Percentiles rank a stretch among this genome's conserved stretches.
Evolutionary conservation across 1,284 basidiomycete genomes (phyloP).

Genomic region (Kalmanozyma brasiliensis): DNA sequence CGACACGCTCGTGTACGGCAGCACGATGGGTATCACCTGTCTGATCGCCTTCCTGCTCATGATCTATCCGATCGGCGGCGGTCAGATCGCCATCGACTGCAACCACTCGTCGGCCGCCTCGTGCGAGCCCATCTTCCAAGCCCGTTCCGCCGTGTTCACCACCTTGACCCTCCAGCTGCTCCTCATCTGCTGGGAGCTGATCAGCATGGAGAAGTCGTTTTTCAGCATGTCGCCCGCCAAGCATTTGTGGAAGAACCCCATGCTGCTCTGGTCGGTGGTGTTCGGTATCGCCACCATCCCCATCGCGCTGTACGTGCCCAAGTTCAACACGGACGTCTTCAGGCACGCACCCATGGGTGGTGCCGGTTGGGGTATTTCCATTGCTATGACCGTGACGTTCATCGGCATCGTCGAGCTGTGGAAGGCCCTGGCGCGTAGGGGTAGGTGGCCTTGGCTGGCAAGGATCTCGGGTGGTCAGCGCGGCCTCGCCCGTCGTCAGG

Average conservation of each 20-base stretch:
- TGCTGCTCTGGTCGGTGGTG: conserved; percentile 59
- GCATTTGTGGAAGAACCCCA: conserved; percentile 54
- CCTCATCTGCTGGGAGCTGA: conserved; percentile 60
- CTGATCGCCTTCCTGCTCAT: conserved; percentile 59
- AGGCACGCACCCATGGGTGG: conserved; percentile 53
- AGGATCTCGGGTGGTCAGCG: conserved; percentile 55
- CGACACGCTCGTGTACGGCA: conserved; percentile 61
- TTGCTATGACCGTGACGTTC: conserved; percentile 52
- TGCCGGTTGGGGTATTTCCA: conserved; percentile 55
- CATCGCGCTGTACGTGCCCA: conserved; percentile 60
- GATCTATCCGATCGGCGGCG: conserved; percentile 59
- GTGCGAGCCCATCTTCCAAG: conserved; percentile 60
- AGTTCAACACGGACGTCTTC: conserved; percentile 62
- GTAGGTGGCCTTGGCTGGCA: conserved; percentile 59
- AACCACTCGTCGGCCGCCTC: conserved; percentile 50
- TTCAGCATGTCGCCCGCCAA: conserved; percentile 54
- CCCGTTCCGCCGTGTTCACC: conserved; percentile 59
- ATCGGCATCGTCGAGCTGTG: conserved; percentile 52
- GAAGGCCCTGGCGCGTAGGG: conserved; percentile 56
- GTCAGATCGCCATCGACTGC: conserved; percentile 50
- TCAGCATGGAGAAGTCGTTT: conserved; percentile 59
- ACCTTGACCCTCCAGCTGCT: conserved; percentile 58
- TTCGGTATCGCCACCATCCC: conserved; percentile 55
- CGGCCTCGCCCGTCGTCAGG: conserved; percentile 38
- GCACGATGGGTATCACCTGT: conserved; percentile 58